phyloP scores from a whole-genome alignment of 2,329 filamentous ascomycete species.

The Hypoxylon sp. region DNA sequence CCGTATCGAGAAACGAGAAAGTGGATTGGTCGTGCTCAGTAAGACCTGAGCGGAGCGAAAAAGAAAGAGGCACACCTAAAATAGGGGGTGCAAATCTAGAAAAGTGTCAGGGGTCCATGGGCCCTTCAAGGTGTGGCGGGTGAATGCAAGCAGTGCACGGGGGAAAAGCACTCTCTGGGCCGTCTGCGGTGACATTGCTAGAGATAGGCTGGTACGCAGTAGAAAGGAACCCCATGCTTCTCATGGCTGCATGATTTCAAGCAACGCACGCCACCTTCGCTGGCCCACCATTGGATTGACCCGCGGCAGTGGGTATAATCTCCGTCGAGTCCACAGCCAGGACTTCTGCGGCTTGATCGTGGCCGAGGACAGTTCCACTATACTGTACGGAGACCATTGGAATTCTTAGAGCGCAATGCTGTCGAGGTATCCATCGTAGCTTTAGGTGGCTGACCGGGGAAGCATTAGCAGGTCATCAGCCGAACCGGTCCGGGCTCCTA shows the following conservation, averaged over 20 bases:
- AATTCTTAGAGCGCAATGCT: slow-evolving; percentile 24
- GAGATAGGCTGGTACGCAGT: slow-evolving; percentile 24
- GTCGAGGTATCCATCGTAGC: slow-evolving; percentile 26
- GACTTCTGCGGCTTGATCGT: slow-evolving; percentile 43
- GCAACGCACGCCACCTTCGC: slow-evolving; percentile 23
- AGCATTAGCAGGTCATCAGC: slow-evolving; percentile 29
- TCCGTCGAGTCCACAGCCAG: slow-evolving; percentile 42
- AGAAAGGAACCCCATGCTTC: slow-evolving; percentile 22
- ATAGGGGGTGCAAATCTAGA: slow-evolving; percentile 37
- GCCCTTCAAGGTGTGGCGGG: slow-evolving; percentile 39
- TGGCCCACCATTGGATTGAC: slow-evolving; percentile 49
- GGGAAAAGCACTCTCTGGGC: slow-evolving; percentile 32
- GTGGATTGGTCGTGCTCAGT: slow-evolving; percentile 36
- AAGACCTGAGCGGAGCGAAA: slow-evolving; percentile 28
- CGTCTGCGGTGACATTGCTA: slow-evolving; percentile 24
- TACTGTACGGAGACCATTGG: slow-evolving; percentile 49
- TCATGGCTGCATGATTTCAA: slow-evolving; percentile 42
- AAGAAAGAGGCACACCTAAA: slow-evolving; percentile 32
- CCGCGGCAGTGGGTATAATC: slow-evolving; percentile 53
- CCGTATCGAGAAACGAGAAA: slow-evolving; percentile 42
- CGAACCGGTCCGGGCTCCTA: slow-evolving; percentile 36
- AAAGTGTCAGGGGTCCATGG: slow-evolving; percentile 29
- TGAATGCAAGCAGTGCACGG: slow-evolving; percentile 38
- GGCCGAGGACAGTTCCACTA: slow-evolving; percentile 36
- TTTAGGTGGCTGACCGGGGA: slow-evolving; percentile 17